A percentile compares a stretch with the other conserved stretches of the same genome.
Conservation (phyloP, 306 rosid species). For the Gynostemma pentaphyllum region DNA sequence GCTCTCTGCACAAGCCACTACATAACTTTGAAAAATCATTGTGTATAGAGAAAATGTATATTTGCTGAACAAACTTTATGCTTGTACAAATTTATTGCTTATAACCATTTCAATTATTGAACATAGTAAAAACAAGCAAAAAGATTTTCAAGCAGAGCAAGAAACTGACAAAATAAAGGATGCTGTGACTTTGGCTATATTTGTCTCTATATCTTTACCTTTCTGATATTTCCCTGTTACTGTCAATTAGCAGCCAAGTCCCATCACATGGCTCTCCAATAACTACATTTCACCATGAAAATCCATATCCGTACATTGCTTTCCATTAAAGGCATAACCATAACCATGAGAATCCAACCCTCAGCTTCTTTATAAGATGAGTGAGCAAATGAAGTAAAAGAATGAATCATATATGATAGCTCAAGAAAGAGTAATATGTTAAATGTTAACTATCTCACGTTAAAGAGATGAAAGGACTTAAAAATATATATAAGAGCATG, state of each 20-base stretch:
- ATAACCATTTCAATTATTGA: not conserved
- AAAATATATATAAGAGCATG: no score
- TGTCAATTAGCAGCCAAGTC: not conserved
- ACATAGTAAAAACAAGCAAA: not conserved
- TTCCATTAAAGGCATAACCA: not conserved
- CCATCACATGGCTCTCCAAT: not conserved
- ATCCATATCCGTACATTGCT: not conserved
- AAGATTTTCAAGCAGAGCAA: not conserved
- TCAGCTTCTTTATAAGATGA: not conserved
- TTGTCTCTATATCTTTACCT: not conserved
- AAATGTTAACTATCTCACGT: no score
- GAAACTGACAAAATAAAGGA: not conserved
- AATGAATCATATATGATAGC: not conserved
- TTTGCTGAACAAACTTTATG: not conserved
- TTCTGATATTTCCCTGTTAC: not conserved
- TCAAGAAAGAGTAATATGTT: no score
- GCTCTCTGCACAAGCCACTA: not conserved
- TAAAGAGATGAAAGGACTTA: no score
- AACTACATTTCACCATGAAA: not conserved
- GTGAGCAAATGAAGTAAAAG: not conserved
- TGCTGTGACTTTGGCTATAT: not conserved
- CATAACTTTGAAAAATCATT: not conserved
- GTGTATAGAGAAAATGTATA: not conserved
- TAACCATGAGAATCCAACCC: not conserved
- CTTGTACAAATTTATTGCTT: not conserved